Percentiles rank a stretch among this genome's conserved stretches.
Conservation (phyloP, 768 basidiomycete genomes). For the Pulveroboletus ravenelii region DNA sequence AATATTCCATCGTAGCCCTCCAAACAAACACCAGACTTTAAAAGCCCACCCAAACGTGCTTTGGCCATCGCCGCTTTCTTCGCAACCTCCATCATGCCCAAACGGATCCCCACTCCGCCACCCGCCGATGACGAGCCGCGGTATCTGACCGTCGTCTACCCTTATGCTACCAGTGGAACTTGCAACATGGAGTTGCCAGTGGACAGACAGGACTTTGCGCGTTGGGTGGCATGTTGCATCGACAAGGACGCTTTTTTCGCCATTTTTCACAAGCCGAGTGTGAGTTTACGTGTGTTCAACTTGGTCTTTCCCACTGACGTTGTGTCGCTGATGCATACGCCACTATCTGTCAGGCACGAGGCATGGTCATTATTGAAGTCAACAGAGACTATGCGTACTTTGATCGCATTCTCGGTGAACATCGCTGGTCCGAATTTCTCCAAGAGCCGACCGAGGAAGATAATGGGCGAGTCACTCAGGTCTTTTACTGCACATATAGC, state of each 20-base stretch:
- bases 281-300: constrained; percentile 22
- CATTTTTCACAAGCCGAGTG: constrained; percentile 42
- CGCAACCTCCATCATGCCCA: constrained; percentile 31
- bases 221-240: constrained; percentile 42
- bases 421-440: constrained; percentile 41
- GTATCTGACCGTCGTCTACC: constrained; percentile 42
- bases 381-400: constrained; percentile 28
- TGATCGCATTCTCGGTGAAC: constrained; percentile 38
- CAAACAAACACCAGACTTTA: background rate
- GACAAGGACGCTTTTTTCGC: constrained; percentile 33
- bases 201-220: constrained; percentile 36
- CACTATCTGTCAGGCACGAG: constrained; percentile 32
- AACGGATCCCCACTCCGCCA: constrained; percentile 40
- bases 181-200: constrained; percentile 38
- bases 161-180: constrained; percentile 36
- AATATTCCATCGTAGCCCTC: constrained; percentile 1
- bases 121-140: constrained; percentile 41
- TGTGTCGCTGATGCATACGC: background rate
- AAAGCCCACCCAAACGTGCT: background rate
- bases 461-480: constrained; percentile 20
- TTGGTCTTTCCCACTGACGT: background rate
- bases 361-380: constrained; percentile 44
- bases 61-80: background rate
- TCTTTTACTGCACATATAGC: constrained; percentile 39
- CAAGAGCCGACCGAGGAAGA: constrained; percentile 29